A percentile compares a stretch with the other conserved stretches of the same genome.
Conservation (phyloP, 768 basidiomycete genomes). For the Xerocomellus chrysenteron region DNA sequence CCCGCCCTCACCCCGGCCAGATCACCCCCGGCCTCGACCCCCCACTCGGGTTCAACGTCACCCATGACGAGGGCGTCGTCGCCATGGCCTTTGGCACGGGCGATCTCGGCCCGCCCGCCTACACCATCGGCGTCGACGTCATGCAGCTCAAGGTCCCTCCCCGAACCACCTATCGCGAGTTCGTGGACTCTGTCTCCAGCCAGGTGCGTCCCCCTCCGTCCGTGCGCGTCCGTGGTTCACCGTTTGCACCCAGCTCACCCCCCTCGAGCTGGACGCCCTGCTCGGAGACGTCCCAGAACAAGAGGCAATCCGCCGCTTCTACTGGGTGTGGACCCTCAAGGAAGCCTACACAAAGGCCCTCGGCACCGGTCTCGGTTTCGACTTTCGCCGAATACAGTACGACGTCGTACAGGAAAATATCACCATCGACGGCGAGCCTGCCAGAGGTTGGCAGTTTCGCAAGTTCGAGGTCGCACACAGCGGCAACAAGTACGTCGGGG, state of each 20-base stretch:
- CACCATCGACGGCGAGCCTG: conserved; percentile 55
- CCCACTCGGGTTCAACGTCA: conserved; percentile 76
- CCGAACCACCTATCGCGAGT: conserved; percentile 54
- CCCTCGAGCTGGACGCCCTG: conserved; percentile 34
- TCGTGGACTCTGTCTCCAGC: conserved; percentile 62
- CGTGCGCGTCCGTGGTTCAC: conserved; percentile 7
- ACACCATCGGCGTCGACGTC: conserved; percentile 69
- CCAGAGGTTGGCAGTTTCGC: conserved; percentile 66
- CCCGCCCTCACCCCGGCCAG: conserved; percentile 32
- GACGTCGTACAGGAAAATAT: conserved; percentile 51
- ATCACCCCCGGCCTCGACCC: conserved; percentile 43
- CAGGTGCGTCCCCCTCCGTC: conserved; percentile 44
- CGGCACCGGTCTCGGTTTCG: conserved; percentile 79
- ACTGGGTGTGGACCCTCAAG: conserved; percentile 88
- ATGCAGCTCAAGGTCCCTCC: conserved; percentile 73
- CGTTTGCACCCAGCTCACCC: conserved; percentile 37
- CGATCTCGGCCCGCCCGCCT: conserved; percentile 54
- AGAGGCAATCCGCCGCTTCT: conserved; percentile 63
- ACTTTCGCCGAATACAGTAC: conserved; percentile 76
- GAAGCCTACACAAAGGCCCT: conserved; percentile 91
- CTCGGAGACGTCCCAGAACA: conserved; percentile 41
- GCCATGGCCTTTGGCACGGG: conserved; percentile 58
- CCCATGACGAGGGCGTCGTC: conserved; percentile 75
- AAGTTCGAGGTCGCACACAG: conserved; percentile 54
- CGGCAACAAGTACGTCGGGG: conserved; percentile 59